phyloP scores from a whole-genome alignment of 306 rosid species.

The Malus asiatica region DNA sequence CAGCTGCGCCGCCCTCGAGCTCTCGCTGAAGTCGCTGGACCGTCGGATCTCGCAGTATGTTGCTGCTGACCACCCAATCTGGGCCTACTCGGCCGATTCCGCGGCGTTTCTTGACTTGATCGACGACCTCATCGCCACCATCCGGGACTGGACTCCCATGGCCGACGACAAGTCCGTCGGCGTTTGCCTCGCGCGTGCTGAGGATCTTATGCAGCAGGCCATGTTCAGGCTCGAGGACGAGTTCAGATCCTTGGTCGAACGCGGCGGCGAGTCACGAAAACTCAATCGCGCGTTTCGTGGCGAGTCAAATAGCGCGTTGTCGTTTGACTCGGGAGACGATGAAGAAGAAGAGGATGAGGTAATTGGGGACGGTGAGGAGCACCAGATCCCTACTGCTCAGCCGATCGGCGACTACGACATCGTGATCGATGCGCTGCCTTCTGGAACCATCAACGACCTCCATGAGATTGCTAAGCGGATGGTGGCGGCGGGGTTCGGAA shows the following conservation, averaged over 20 bases:
- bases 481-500: constrained; percentile 84
- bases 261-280: constrained; percentile 79
- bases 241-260: constrained; percentile 82
- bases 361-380: constrained; percentile 23
- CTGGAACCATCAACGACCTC: constrained; percentile 67
- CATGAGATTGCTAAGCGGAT: constrained; percentile 90
- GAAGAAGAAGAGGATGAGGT: constrained; percentile 37
- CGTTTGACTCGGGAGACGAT: constrained; percentile 63
- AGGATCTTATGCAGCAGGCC: constrained; percentile 78
- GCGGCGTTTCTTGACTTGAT: constrained; percentile 72
- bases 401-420: constrained; percentile 69
- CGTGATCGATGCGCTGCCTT: constrained; percentile 79
- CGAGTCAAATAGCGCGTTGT: constrained; percentile 43
- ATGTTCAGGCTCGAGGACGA: constrained; percentile 87
- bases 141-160: constrained; percentile 72
- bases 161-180: constrained; percentile 49
- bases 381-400: constrained; percentile 62
- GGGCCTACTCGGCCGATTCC: constrained; percentile 67
- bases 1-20: constrained; percentile 50
- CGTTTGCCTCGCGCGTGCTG: constrained; percentile 60
- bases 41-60: constrained; percentile 71
- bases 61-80: constrained; percentile 63
- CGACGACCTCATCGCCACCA: constrained; percentile 53
- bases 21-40: constrained; percentile 59
- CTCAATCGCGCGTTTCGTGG: constrained; percentile 35